These are phyloP conservation scores for Capronia americana DNA, from an alignment of 2,329 filamentous ascomycete species.

Conservation along the genomic window DNA sequence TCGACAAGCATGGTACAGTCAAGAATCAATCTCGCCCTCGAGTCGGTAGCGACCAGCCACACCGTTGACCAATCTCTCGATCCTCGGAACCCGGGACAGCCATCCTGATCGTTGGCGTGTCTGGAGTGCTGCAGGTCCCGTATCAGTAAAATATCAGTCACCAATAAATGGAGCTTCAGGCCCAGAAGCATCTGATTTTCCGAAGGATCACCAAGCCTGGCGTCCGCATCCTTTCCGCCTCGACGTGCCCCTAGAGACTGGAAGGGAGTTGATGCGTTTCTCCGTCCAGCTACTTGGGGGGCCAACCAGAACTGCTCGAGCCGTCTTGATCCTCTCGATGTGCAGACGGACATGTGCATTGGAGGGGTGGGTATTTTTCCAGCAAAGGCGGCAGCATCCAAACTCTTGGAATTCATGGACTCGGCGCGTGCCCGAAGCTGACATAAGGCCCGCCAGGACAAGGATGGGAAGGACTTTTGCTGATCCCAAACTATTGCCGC, in stretches of 20 bases:
- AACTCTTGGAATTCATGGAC: conserved; percentile 14
- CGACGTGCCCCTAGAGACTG: not conserved
- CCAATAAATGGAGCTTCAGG: conserved; percentile 1
- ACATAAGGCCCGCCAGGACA: conserved; percentile 15
- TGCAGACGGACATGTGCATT: conserved; percentile 20
- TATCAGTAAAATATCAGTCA: conserved; percentile 13
- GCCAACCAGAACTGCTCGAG: conserved; percentile 2
- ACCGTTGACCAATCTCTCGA: conserved; percentile 15
- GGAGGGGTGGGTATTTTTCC: conserved; percentile 6
- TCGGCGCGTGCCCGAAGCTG: conserved; percentile 21
- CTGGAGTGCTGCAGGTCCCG: conserved; percentile 23
- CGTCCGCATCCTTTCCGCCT: conserved; percentile 1
- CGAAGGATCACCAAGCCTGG: conserved; percentile 12
- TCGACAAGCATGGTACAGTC: conserved; percentile 1
- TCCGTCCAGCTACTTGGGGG: conserved; percentile 6
- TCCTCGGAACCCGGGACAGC: conserved; percentile 16
- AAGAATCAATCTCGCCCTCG: not conserved
- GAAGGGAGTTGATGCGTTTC: conserved; percentile 13
- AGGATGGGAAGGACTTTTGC: conserved; percentile 22
- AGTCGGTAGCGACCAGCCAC: conserved; percentile 5
- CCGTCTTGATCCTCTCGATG: not conserved
- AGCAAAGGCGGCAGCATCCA: conserved; percentile 7
- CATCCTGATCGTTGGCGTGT: conserved; percentile 15
- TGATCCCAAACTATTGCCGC: conserved; percentile 11
- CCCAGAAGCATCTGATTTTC: not conserved